Base-by-base conservation (phyloP, 2,329 filamentous ascomycete species). In the Hypoxylon sp. region DNA sequence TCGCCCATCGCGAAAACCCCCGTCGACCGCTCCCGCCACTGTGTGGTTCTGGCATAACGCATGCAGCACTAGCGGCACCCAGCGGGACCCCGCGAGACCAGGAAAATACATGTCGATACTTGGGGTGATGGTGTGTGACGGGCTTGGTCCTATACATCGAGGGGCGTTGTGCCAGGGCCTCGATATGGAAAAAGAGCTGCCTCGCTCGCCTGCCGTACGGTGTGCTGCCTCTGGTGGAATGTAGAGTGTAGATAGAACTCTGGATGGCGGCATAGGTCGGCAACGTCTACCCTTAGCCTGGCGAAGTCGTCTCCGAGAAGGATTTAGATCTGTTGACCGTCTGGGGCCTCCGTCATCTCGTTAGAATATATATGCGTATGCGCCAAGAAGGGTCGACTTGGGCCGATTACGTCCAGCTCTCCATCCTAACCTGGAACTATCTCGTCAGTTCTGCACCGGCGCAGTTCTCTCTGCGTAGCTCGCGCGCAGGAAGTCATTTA, bases 11-110 rank as follows among this genome's bases (percentile, higher is more conserved):
- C 63, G 52, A 62, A 27, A 57, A 49, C 55, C 63, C 60, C 62
- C 58, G 60, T 62, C 50, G 51, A 65, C 56, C 49, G 49, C 56
- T 63, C 58, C 66, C 63, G 67, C 60, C 61, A 58, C 48, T 61
- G 60, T 66, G 55, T 65, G 61, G 65, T 65, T 62, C 61, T 63
- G 66, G 64, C 63, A 65, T 66, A n/a, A 52, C 52, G 59, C 63
- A 63, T 65, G 60, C 65, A 60, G 56, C 58, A 38, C 43, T 63
- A 60, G 61, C 46, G 58, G 58, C 55, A 64, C 65, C 61, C 61
- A 62, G 55, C 51, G 58, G 58, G 57, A 65, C 60, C 47, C n/a
- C n/a, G n/a, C n/a, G n/a, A n/a, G n/a, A n/a, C n/a, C n/a, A n/a
- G 60, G 41, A 48, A 62, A 54, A 48, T 64, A 69, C 65, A 62